Evolutionary conservation across 768 basidiomycete species (phyloP), one percentile per base, ranked within the genome.

Genomic region (Boletus sp.): DNA sequence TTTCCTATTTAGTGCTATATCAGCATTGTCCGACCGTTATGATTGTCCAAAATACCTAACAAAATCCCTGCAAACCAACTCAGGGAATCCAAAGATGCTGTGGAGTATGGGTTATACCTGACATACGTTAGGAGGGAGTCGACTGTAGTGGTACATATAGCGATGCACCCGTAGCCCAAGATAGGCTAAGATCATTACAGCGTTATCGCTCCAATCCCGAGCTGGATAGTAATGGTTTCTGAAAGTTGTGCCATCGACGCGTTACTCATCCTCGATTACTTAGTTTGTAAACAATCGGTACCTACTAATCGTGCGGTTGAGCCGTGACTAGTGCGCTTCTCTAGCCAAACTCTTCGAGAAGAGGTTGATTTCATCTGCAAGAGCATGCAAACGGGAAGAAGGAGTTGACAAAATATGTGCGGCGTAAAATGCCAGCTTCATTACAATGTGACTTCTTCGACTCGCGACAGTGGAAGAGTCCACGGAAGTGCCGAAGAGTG

Each of bases 361-460:
- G 34, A 69, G 67, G 27, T 52, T 15, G 4, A 73, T 52, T 54
- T 86, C 81, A 32, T 77, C 72, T 9, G 77, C 69, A 34, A 84
- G 65, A 9, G 64, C 62, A 45, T 64, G 66, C 42, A 86, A 64
- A 41, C 76, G 62, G 4, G 60, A 57, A 39, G 73, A 60, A 1
- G 85, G 79, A n/a, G 74, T 78, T 1, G 79, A 75, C 21, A 81
- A 54, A 7, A 84, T 65, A 59, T 85, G 80, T 7, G 84, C 86
- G 5, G 82, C 82, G 58, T 91, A 92, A 70, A 86, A 92, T 14
- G 75, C 67, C 25, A 90, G 59, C 70, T 90, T 92, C 59, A 82
- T 82, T 9, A 74, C 66, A 46, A 81, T 68, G 60, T 79, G 80
- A 47, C 58, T 42, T 64, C 23, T 46, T 47, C 43, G 57, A 33